A percentile compares a stretch with the other conserved stretches of the same genome.
These are phyloP conservation scores for Eimeria maxima DNA, from an alignment of 169 alveolate species.

Conservation along the genomic window DNA sequence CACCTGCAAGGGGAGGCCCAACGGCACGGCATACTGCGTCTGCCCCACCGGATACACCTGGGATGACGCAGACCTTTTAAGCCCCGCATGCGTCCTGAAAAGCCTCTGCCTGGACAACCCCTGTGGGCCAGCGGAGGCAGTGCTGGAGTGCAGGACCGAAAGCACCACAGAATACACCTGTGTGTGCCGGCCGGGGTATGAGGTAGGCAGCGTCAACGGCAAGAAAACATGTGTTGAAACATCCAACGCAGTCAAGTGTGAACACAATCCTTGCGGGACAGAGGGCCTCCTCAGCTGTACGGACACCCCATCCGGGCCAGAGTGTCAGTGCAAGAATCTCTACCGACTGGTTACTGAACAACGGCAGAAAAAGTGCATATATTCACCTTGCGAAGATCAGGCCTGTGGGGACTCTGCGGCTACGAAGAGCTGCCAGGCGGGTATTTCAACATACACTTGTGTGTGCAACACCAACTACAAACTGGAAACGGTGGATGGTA, in stretches of 20 bases:
- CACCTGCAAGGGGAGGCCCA: slow-evolving; percentile 55
- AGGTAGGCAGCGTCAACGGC: not conserved
- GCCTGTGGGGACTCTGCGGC: slow-evolving; percentile 59
- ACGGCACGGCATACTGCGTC: slow-evolving; percentile 44
- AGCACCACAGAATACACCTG: slow-evolving; percentile 41
- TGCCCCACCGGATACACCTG: slow-evolving; percentile 66
- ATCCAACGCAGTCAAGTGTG: not conserved
- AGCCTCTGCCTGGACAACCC: slow-evolving; percentile 24
- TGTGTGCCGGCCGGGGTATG: slow-evolving; percentile 60
- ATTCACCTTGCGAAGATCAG: slow-evolving; percentile 23
- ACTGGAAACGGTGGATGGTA: slow-evolving; percentile 53
- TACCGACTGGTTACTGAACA: slow-evolving; percentile 50
- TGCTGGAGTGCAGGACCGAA: slow-evolving; percentile 65
- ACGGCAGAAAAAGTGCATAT: slow-evolving; percentile 32
- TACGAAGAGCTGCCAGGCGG: slow-evolving; percentile 40
- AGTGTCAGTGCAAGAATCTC: slow-evolving; percentile 13
- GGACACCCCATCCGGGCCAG: slow-evolving; percentile 40
- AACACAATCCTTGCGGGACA: slow-evolving; percentile 52
- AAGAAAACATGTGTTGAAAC: not conserved
- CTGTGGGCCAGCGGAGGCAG: slow-evolving; percentile 63
- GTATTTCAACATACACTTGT: slow-evolving; percentile 42
- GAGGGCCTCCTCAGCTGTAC: slow-evolving; percentile 52
- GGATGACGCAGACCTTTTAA: slow-evolving; percentile 32
- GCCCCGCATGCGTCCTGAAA: slow-evolving; percentile 11
- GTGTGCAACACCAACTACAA: slow-evolving; percentile 20